Base-by-base conservation (phyloP, 306 rosid species). In the Cyclanthera cordifolia region DNA sequence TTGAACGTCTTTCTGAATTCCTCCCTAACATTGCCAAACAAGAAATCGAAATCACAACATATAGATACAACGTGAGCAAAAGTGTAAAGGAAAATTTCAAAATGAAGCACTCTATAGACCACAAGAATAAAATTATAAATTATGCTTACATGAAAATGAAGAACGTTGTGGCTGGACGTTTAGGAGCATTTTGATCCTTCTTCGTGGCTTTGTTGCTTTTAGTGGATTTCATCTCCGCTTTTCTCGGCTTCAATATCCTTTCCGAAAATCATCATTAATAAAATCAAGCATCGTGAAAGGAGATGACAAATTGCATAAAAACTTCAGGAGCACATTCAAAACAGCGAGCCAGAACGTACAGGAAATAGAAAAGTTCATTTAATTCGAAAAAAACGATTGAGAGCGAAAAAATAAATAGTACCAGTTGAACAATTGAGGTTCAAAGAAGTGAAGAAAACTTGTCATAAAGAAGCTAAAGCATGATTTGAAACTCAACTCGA, bases 101-200 rank as follows among this genome's bases (percentile, higher is more conserved):
- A 46, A 14, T 2, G 20, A 14, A 41, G 21, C 53, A 15, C 19
- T 46, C 15, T 8, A 28, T 2, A 27, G 3, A 56, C 21, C 64
- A 32, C 24, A 15, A n/a, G 8, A 32, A 8, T 7, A 0, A 30
- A 47, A 24, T 46, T 24, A 65, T 46, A 23, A 63, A 45, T 15
- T 46, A 9, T 13, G 8, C 53, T 43, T 37, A 75, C 82, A 79
- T 75, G 79, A 79, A 79, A 55, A 79, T 24, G 77, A 75, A 79
- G 54, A 79, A 79, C 7, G 77, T 67, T 37, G 72, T 50, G 34
- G 74, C 43, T 12, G 82, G 82, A 71, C 82, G 82, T 75, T 79
- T 79, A 13, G 82, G 79, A 67, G 82, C 82, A 50, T 75, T 32
- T 15, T 78, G 19, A 53, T 54, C 77, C 68, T 79, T 79, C 69